Conservation (phyloP, 352 stramenopile species). For the Pythium dissimile region DNA sequence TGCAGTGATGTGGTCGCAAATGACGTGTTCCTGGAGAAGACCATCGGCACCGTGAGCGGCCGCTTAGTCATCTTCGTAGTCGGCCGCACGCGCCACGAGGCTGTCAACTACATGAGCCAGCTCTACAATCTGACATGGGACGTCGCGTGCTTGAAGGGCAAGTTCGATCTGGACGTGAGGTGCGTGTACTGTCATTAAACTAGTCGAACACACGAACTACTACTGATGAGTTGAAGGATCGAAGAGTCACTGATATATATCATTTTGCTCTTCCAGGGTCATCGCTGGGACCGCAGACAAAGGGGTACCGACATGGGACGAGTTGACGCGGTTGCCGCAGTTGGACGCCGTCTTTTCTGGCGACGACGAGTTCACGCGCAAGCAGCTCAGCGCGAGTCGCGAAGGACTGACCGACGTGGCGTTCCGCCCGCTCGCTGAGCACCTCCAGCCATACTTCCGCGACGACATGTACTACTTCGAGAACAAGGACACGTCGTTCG, state of each 20-base stretch:
- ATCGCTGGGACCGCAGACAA: constrained; percentile 2
- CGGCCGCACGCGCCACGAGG: constrained; percentile 48
- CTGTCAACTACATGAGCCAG: constrained; percentile 76
- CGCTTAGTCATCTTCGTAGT: constrained; percentile 63
- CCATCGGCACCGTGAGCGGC: constrained; percentile 37
- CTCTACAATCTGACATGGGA: constrained; percentile 77
- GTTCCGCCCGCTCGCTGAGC: constrained; percentile 61
- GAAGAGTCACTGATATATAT: neutral
- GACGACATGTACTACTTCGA: constrained; percentile 72
- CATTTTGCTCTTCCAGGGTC: constrained; percentile 4
- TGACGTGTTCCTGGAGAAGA: constrained; percentile 71
- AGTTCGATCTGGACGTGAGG: constrained; percentile 49
- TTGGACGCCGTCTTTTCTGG: constrained; percentile 67
- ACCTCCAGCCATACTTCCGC: constrained; percentile 42
- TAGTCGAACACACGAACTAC: neutral
- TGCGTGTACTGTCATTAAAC: neutral
- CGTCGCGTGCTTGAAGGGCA: constrained; percentile 44
- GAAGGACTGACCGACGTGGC: constrained; percentile 54
- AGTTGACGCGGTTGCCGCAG: constrained; percentile 58
- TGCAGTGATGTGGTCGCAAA: constrained; percentile 16
- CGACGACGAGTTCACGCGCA: constrained; percentile 24
- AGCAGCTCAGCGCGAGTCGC: constrained; percentile 60
- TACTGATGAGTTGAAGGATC: neutral
- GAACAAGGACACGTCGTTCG: constrained; percentile 45
- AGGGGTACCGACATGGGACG: constrained; percentile 43